A percentile compares a stretch with the other conserved stretches of the same genome.
Evolutionary conservation across 306 rosid species (phyloP).

Genomic region (Dryas alaskensis): DNA sequence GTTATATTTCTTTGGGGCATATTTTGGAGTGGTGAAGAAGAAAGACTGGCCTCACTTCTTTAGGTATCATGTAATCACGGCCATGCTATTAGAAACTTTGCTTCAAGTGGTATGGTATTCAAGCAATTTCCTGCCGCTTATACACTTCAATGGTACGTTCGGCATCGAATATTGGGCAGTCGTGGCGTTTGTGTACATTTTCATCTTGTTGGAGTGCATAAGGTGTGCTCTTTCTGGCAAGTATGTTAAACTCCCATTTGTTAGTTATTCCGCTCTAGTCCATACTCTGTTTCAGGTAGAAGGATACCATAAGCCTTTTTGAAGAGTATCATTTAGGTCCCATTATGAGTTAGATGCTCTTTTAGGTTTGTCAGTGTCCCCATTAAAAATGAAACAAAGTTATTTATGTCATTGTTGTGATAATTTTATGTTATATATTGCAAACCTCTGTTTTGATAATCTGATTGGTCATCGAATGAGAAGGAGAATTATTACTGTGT

Average conservation of each 20-base stretch:
- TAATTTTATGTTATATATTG: too few species aligned
- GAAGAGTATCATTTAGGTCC: conserved; percentile 10
- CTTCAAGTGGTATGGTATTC: conserved; percentile 55
- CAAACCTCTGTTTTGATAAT: too few species aligned
- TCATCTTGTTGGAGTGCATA: conserved; percentile 47
- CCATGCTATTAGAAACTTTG: conserved; percentile 63
- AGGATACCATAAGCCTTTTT: conserved; percentile 62
- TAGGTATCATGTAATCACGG: conserved; percentile 69
- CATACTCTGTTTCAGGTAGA: conserved; percentile 56
- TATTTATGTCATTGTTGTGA: neutral
- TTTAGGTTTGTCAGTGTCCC: neutral
- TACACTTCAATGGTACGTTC: conserved; percentile 71
- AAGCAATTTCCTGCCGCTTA: conserved; percentile 74
- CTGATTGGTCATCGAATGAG: too few species aligned
- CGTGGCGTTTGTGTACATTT: conserved; percentile 55
- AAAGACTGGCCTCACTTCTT: conserved; percentile 58
- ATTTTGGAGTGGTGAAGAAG: conserved; percentile 61
- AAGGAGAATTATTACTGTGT: too few species aligned
- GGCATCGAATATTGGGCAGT: conserved; percentile 81
- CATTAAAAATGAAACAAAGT: neutral
- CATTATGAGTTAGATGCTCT: neutral
- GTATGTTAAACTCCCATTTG: conserved; percentile 61
- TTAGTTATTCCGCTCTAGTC: conserved; percentile 62
- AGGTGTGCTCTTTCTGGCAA: conserved; percentile 72
- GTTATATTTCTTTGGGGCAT: conserved; percentile 54